Evolutionary conservation across 305 asterid species (phyloP).

Genomic region (Lippia alba): DNA sequence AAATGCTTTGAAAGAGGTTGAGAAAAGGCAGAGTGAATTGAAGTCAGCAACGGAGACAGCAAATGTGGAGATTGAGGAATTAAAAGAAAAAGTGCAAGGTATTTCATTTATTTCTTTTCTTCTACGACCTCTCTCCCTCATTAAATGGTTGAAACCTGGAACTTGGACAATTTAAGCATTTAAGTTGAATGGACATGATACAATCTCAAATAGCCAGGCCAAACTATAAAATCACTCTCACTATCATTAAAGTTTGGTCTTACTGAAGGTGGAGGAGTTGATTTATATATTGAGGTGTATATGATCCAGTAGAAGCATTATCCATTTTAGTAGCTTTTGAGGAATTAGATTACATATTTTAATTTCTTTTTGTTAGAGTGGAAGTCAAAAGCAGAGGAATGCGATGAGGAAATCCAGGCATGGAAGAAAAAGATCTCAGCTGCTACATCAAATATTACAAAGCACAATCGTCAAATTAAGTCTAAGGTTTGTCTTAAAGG

Average conservation of each 20-base stretch:
- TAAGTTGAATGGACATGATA: slow-evolving; percentile 8
- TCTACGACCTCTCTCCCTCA: background rate
- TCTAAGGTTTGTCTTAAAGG: slow-evolving; percentile 66
- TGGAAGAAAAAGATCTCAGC: slow-evolving; percentile 88
- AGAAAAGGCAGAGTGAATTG: slow-evolving; percentile 66
- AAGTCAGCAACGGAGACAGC: slow-evolving; percentile 70
- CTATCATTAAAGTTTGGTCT: slow-evolving; percentile 1
- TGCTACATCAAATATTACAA: slow-evolving; percentile 88
- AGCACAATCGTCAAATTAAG: slow-evolving; percentile 87
- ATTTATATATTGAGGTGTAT: background rate
- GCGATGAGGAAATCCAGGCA: slow-evolving; percentile 81
- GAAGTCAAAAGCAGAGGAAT: slow-evolving; percentile 81
- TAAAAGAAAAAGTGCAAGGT: slow-evolving; percentile 76
- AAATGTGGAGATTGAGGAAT: slow-evolving; percentile 65
- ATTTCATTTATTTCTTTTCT: slow-evolving; percentile 19
- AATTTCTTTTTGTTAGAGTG: slow-evolving; percentile 53
- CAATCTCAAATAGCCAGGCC: slow-evolving; percentile 18
- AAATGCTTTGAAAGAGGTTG: slow-evolving; percentile 62
- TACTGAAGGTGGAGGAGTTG: background rate
- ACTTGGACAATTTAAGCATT: slow-evolving; percentile 10
- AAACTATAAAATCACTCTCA: slow-evolving; percentile 11
- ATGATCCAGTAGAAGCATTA: slow-evolving; percentile 12
- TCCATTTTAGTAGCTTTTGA: slow-evolving; percentile 19
- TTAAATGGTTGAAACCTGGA: background rate
- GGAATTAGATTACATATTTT: slow-evolving; percentile 24